A percentile compares a stretch with the other conserved stretches of the same genome.
Evolutionary conservation across 331 rosid species (phyloP).

Genomic region (Dryas integrifolia): DNA sequence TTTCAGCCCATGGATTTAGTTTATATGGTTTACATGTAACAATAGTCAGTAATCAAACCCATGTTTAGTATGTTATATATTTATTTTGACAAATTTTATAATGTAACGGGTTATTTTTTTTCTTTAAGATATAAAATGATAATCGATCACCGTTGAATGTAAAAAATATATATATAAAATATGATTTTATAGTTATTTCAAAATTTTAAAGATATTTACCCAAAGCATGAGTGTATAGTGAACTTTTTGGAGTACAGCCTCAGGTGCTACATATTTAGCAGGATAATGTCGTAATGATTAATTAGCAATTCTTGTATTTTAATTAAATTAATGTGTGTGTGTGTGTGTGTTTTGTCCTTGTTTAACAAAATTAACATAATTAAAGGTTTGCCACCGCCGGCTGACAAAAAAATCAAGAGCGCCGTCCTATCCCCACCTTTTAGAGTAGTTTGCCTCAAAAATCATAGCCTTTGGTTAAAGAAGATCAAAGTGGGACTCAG

Average conservation of each 20-base stretch:
- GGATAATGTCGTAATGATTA: background rate
- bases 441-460: constrained; percentile 4
- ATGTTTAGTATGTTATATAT: too few species aligned
- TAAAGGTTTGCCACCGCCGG: constrained; percentile 62
- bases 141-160: too few species aligned
- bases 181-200: background rate
- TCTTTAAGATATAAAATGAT: too few species aligned
- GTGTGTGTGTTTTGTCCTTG: constrained; percentile 4
- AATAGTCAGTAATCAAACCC: too few species aligned
- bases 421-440: constrained; percentile 34
- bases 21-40: too few species aligned
- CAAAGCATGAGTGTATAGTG: background rate
- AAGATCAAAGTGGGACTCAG: constrained; percentile 7
- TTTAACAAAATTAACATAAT: constrained; percentile 26
- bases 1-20: too few species aligned
- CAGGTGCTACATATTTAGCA: background rate
- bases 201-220: background rate
- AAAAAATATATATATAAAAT: too few species aligned
- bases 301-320: background rate
- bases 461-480: constrained; percentile 29
- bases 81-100: too few species aligned
- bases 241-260: background rate
- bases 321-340: background rate
- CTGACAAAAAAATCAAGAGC: constrained; percentile 36
- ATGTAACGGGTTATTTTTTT: too few species aligned